Evolutionary conservation across 441 rosid species (phyloP), one percentile per base, ranked within the genome.

Genomic region (Brassica hybrid): DNA sequence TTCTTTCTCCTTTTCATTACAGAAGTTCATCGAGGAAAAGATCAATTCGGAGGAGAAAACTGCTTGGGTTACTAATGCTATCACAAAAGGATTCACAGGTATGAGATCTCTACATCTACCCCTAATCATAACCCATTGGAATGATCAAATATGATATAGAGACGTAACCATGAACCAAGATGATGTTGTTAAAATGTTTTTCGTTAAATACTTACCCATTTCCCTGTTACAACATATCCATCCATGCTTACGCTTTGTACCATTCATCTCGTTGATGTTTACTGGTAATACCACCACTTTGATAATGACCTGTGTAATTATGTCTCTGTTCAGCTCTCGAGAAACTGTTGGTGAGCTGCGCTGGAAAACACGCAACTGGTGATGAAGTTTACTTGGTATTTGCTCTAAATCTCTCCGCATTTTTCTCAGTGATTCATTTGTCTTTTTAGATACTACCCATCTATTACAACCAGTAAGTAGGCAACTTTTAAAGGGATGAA

Each of bases 81-180:
- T 92, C 71, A 83, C 72, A 27, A 91, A 86, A 78, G 99, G 97
- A 27, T 92, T 92, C 76, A 73, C 85, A 64, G 95, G 97, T 92
- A 81, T 62, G 69, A 17, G 16, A 56, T 76, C 36, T 27, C 41
- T 9, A 50, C 2, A 5, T 50, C 8, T 50, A 50, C 8, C 27
- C 27, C 2, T 50, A 52, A 11, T 52, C 65, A 18, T 3, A n/a
- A 64, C 16, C 41, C 41, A 57, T 56, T 16, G n/a, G n/a, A n/a
- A n/a, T n/a, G n/a, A n/a, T n/a, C n/a, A n/a, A n/a, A n/a, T n/a
- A n/a, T n/a, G n/a, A n/a, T n/a, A n/a, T n/a, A n/a, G n/a, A n/a
- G n/a, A n/a, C n/a, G n/a, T n/a, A n/a, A n/a, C n/a, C n/a, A n/a
- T n/a, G n/a, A n/a, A n/a, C n/a, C n/a, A n/a, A n/a, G n/a, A n/a